These are phyloP conservation scores for grape (Vitis vinifera) DNA, from an alignment of 164 flowering plant genomes.

Conservation along the genomic window DNA sequence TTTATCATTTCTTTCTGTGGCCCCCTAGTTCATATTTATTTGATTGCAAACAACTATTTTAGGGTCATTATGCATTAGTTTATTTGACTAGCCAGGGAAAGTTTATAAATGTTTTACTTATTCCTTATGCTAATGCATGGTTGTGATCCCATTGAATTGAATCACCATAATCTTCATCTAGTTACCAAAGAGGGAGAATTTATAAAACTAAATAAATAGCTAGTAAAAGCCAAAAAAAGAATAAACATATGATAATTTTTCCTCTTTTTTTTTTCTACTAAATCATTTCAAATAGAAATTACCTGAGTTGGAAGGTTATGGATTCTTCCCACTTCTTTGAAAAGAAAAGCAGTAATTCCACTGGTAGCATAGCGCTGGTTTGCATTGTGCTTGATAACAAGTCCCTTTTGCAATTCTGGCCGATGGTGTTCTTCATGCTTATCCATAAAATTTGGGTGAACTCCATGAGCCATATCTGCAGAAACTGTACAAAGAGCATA, in stretches of 20 bases:
- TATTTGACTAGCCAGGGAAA: background rate
- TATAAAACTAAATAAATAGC: background rate
- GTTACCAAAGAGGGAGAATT: background rate
- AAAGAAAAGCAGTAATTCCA: conserved; percentile 86
- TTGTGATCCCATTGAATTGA: background rate
- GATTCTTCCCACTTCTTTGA: conserved; percentile 74
- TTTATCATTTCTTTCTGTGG: too few species aligned
- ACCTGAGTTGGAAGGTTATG: conserved; percentile 93
- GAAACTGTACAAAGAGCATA: conserved; percentile 49
- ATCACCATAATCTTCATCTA: background rate
- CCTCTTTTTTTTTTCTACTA: background rate
- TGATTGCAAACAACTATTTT: too few species aligned
- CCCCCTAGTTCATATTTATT: too few species aligned
- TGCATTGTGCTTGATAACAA: conserved; percentile 92
- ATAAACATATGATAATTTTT: background rate
- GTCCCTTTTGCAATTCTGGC: conserved; percentile 87
- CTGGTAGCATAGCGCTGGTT: conserved; percentile 96
- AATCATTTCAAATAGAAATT: conserved; percentile 1
- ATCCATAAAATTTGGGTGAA: conserved; percentile 87
- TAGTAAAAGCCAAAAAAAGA: background rate
- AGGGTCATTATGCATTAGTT: too few species aligned
- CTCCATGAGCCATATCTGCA: conserved; percentile 98
- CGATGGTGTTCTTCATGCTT: conserved; percentile 92
- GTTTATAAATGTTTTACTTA: background rate
- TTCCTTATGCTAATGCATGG: background rate